Base-by-base conservation (phyloP, 768 basidiomycete genomes). In the Hemileccinum impolitum region DNA sequence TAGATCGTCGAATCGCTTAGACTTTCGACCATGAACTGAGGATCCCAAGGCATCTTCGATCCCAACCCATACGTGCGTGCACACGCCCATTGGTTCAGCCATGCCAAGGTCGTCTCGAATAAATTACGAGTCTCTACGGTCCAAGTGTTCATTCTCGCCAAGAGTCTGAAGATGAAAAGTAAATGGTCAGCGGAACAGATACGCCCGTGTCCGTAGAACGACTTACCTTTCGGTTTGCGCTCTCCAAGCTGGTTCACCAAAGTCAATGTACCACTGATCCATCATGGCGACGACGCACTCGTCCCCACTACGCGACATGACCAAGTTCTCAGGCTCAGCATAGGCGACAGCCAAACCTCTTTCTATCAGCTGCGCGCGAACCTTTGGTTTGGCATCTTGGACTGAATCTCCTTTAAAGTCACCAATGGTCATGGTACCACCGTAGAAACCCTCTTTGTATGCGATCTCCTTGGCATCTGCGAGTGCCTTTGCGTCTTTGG, bases 181-280 rank as follows among this genome's bases (percentile, higher is more conserved):
- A 5, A 7, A 18, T 1, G 6, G 14, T 43, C 28, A 55, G 28
- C 54, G 26, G 57, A 43, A 47, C 32, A 19, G 39, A 26, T 3
- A 26, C 28, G 11, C 13, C 15, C 39, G 36, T 50, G 9, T 28
- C 19, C 14, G 44, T 32, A n/a, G 32, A 43, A 48, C 35, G 2
- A 76, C 83, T 45, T 62, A 91, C 92, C 77, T 84, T 67, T 93
- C 88, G 6, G 91, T 82, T 61, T 90, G 79, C 14, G 77, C 80
- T 67, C 85, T 89, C 96, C 96, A 99, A n/a, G 67, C 64, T 1
- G 81, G 68, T 73, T 97, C 93, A 58, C 95, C 96, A 60, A 97
- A 99, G 69, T 98, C 93, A 68, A 98, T 71, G 69, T 98, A 99
- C 94, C 95, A 99, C 70, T 99, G 96, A 66, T 99, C 96, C 82